Conservation (phyloP, 768 basidiomycete genomes). For the Lentinula guzmanii region DNA sequence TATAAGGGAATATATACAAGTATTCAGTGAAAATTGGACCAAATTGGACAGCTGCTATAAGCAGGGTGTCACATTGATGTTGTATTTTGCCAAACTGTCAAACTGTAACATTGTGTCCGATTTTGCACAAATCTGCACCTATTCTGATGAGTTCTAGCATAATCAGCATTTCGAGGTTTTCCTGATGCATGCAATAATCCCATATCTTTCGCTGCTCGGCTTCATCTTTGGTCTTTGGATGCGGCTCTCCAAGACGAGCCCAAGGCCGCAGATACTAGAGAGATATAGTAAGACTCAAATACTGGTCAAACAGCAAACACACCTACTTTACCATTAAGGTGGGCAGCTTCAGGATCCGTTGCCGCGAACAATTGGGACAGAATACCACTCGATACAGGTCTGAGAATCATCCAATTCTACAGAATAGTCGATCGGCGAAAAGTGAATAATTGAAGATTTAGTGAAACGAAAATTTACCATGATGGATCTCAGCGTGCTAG, state of each 20-base stretch:
- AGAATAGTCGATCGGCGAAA: neutral
- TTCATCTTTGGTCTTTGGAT: neutral
- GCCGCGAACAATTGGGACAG: neutral
- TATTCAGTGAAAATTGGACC: no score
- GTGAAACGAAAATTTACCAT: neutral
- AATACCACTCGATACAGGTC: neutral
- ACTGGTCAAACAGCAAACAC: neutral
- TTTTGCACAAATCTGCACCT: no score
- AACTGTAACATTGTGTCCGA: no score
- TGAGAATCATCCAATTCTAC: neutral
- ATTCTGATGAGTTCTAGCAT: no score
- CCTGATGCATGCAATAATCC: conserved; percentile 3
- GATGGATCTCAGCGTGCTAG: neutral
- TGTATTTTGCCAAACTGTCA: no score
- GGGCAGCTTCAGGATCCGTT: neutral
- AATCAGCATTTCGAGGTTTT: no score
- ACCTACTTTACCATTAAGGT: neutral
- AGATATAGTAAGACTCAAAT: neutral
- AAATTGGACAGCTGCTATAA: no score
- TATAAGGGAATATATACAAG: no score
- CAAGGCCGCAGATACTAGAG: neutral
- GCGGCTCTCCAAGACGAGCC: neutral
- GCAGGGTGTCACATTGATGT: no score
- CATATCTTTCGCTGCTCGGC: neutral
- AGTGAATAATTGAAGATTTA: neutral